Conservation (phyloP, 2,329 filamentous ascomycete genomes). For the Coleophoma eucalyptorum region DNA sequence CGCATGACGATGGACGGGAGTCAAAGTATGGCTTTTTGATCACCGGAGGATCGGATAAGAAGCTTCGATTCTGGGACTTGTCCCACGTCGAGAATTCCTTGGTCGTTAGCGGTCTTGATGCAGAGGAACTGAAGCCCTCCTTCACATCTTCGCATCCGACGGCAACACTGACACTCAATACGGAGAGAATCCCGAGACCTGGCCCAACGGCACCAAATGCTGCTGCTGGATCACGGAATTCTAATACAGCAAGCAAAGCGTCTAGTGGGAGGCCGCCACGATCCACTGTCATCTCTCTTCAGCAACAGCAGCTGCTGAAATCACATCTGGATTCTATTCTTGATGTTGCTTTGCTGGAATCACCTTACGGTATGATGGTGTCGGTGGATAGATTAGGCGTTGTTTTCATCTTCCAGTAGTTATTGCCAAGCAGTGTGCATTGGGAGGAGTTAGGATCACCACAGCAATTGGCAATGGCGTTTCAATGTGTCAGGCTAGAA, state of each 20-base stretch:
- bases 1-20: slow-evolving; percentile 66
- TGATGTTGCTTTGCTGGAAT: slow-evolving; percentile 84
- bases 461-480: no score
- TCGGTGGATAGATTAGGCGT: slow-evolving; percentile 86
- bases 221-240: slow-evolving; percentile 22
- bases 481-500: no score
- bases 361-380: slow-evolving; percentile 88
- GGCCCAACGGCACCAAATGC: slow-evolving; percentile 26
- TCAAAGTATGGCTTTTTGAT: slow-evolving; percentile 79
- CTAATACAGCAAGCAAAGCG: slow-evolving; percentile 18
- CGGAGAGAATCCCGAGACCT: slow-evolving; percentile 42
- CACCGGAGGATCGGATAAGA: slow-evolving; percentile 84
- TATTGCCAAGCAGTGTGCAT: slow-evolving; percentile 6
- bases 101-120: slow-evolving; percentile 74
- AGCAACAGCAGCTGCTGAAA: slow-evolving; percentile 82
- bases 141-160: slow-evolving; percentile 65
- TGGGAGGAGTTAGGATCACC: background rate
- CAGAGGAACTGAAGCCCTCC: slow-evolving; percentile 67
- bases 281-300: slow-evolving; percentile 79
- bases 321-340: slow-evolving; percentile 85
- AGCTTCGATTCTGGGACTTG: slow-evolving; percentile 91
- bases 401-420: slow-evolving; percentile 69
- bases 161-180: slow-evolving; percentile 60
- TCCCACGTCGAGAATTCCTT: slow-evolving; percentile 71
- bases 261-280: slow-evolving; percentile 51